These are phyloP conservation scores for Dothidotthia symphoricarpi DNA, from an alignment of 2,329 filamentous ascomycete species.

Conservation along the genomic window DNA sequence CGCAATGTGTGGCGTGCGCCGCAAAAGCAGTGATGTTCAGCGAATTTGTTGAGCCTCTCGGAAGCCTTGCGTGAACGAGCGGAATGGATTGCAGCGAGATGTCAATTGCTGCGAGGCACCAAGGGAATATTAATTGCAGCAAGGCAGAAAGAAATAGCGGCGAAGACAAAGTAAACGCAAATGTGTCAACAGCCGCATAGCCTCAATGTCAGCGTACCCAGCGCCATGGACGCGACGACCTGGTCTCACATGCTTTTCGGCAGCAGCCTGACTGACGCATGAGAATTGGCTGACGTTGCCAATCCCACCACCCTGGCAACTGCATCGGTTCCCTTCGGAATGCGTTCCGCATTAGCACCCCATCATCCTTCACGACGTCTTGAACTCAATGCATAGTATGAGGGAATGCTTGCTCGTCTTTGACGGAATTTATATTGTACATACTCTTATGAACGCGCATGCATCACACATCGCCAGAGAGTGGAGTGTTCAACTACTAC, in stretches of 20 bases:
- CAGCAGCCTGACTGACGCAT: conserved; percentile 21
- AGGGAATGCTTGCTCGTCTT: neutral
- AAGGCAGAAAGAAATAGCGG: neutral
- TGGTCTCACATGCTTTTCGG: conserved; percentile 28
- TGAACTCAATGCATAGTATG: neutral
- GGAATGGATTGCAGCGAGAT: conserved; percentile 12
- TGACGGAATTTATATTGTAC: conserved; percentile 7
- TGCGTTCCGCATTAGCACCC: neutral
- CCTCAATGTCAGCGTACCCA: conserved; percentile 10
- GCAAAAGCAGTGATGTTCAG: conserved; percentile 10
- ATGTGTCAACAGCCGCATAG: conserved; percentile 15
- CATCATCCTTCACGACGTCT: too few relatives aligned
- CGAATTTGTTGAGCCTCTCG: conserved; percentile 12
- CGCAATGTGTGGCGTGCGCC: conserved; percentile 7
- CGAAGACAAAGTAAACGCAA: conserved; percentile 3
- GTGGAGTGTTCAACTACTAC: conserved; percentile 21
- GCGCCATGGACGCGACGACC: conserved; percentile 17
- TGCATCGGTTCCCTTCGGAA: conserved; percentile 6
- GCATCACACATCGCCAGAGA: too few relatives aligned
- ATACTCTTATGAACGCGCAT: conserved; percentile 10
- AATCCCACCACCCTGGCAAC: conserved; percentile 18
- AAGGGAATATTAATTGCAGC: conserved; percentile 11
- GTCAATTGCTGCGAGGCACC: conserved; percentile 10
- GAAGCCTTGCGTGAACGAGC: conserved; percentile 2
- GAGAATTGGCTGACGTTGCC: conserved; percentile 32